Percentiles rank a stretch among this genome's conserved stretches.
Conservation (phyloP, 345 rosid genomes). For the Linum tenue region DNA sequence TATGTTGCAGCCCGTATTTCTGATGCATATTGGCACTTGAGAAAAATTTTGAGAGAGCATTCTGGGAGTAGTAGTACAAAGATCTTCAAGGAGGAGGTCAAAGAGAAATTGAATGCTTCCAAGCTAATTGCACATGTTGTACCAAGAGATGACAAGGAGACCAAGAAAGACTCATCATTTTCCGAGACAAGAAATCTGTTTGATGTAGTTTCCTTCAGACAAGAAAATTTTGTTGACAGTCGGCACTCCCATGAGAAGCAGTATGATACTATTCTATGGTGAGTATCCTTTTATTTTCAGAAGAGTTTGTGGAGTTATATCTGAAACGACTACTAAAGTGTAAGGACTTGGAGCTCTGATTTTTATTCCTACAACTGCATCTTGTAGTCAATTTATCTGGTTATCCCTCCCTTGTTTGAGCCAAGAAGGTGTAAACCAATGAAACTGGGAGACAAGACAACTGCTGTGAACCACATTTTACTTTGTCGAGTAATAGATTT, state of each 20-base stretch:
- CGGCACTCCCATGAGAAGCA: slow-evolving; percentile 25
- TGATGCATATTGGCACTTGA: slow-evolving; percentile 70
- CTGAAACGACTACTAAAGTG: not conserved
- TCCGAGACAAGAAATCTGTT: slow-evolving; percentile 33
- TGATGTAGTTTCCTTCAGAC: slow-evolving; percentile 54
- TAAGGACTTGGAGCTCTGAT: not conserved
- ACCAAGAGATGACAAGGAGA: slow-evolving; percentile 18
- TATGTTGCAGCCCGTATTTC: slow-evolving; percentile 46
- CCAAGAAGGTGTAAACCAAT: too few relatives aligned
- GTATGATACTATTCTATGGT: slow-evolving; percentile 87
- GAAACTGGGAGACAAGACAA: too few relatives aligned
- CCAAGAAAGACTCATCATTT: slow-evolving; percentile 9
- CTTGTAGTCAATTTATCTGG: not conserved
- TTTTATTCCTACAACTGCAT: not conserved
- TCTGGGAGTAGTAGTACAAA: slow-evolving; percentile 22
- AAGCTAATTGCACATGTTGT: slow-evolving; percentile 15
- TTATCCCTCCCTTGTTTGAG: too few relatives aligned
- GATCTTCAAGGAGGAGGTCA: slow-evolving; percentile 17
- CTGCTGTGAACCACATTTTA: too few relatives aligned
- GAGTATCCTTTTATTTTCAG: slow-evolving; percentile 10
- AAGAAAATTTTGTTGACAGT: slow-evolving; percentile 64
- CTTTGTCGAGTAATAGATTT: too few relatives aligned
- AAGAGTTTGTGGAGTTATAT: not conserved
- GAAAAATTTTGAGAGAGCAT: slow-evolving; percentile 39
- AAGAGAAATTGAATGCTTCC: slow-evolving; percentile 20